Conservation (phyloP, 306 rosid species). For the Fragaria ananassa region DNA sequence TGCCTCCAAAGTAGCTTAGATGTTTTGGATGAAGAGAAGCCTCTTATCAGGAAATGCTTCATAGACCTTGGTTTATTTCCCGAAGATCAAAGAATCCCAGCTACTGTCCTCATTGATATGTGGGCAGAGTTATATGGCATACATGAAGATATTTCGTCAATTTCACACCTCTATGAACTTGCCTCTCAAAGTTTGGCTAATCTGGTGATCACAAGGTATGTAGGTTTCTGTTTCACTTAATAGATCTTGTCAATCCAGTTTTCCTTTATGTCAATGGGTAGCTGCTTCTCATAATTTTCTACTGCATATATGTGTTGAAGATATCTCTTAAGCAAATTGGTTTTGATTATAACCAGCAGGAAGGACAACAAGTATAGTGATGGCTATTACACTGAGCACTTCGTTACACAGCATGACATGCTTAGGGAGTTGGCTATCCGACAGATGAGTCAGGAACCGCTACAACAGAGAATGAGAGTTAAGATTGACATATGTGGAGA, state of each 20-base stretch:
- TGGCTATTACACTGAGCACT: no score
- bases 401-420: no score
- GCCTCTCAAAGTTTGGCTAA: conserved; percentile 32
- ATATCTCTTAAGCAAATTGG: not conserved
- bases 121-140: conserved; percentile 45
- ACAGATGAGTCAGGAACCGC: conserved; percentile 28
- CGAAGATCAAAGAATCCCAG: conserved; percentile 53
- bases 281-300: not conserved
- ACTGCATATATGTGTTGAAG: not conserved
- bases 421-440: no score
- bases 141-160: conserved; percentile 31
- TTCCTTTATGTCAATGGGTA: conserved; percentile 27
- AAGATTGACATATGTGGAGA: conserved; percentile 40
- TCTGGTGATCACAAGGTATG: conserved; percentile 1
- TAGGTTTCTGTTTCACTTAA: conserved; percentile 2
- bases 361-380: conserved; percentile 22
- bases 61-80: conserved; percentile 62
- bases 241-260: conserved; percentile 38
- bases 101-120: not conserved
- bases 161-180: conserved; percentile 37
- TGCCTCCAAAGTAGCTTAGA: conserved; percentile 45
- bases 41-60: conserved; percentile 46
- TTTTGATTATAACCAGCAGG: conserved; percentile 42
- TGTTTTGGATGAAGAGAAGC: conserved; percentile 17
- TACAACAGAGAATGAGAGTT: conserved; percentile 39